These are phyloP conservation scores for Epichloe sylvatica DNA, from an alignment of 2,329 filamentous ascomycete species.

Conservation along the genomic window DNA sequence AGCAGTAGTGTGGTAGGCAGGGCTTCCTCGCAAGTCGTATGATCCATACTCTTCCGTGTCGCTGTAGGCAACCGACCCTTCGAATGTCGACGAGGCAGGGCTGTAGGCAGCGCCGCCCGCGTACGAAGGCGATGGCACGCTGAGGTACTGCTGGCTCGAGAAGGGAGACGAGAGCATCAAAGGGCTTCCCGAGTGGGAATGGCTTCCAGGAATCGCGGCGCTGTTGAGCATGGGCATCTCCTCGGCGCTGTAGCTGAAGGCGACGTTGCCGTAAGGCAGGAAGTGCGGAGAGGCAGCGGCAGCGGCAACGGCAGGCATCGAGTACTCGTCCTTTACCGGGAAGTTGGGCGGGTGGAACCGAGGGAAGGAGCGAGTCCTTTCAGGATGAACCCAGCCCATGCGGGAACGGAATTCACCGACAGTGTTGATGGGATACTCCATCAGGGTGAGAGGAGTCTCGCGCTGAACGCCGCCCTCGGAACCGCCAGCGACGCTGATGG, in stretches of 20 bases:
- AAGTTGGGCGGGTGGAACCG: conserved; percentile 45
- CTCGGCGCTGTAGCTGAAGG: conserved; percentile 52
- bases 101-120: conserved; percentile 42
- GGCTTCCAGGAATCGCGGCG: conserved; percentile 27
- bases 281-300: conserved; percentile 23
- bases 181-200: conserved; percentile 37
- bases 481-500: conserved; percentile 47
- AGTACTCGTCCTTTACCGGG: conserved; percentile 31
- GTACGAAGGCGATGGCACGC: conserved; percentile 48
- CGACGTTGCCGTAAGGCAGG: conserved; percentile 40
- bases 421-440: conserved; percentile 59
- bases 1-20: conserved; percentile 30
- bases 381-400: conserved; percentile 52
- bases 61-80: conserved; percentile 49
- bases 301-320: conserved; percentile 14
- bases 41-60: conserved; percentile 43
- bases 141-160: conserved; percentile 42
- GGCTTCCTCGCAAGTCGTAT: conserved; percentile 28
- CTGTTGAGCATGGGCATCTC: conserved; percentile 42
- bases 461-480: conserved; percentile 40
- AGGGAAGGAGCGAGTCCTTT: conserved; percentile 45
- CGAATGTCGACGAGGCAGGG: conserved; percentile 48
- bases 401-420: conserved; percentile 54
- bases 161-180: conserved; percentile 43
- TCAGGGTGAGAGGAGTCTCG: conserved; percentile 46